phyloP scores from a whole-genome alignment of 169 alveolate genomes.

The Cystoisospora suis region DNA sequence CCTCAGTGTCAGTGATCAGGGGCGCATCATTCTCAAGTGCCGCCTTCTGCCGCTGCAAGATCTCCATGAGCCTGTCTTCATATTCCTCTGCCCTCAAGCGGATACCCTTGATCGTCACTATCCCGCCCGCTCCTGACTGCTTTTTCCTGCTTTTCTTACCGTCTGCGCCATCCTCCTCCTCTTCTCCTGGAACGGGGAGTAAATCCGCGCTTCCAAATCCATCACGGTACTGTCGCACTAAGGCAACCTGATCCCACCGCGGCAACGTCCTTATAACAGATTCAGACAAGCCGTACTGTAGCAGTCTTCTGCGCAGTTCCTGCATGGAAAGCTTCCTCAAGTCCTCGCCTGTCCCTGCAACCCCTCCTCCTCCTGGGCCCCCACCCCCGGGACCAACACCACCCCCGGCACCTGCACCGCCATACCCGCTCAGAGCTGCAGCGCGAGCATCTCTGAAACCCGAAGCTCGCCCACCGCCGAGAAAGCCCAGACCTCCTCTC shows the following conservation, averaged over 20 bases:
- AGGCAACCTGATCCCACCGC: constrained; percentile 89
- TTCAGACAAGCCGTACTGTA: constrained; percentile 83
- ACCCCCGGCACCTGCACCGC: neutral
- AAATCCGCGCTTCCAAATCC: constrained; percentile 77
- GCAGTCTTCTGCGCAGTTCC: constrained; percentile 80
- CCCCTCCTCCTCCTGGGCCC: constrained; percentile 61
- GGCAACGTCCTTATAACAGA: constrained; percentile 83
- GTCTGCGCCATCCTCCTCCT: neutral
- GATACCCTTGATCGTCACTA: constrained; percentile 64
- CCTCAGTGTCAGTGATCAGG: constrained; percentile 76
- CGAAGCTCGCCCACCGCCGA: neutral
- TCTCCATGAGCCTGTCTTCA: constrained; percentile 72
- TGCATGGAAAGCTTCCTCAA: constrained; percentile 86
- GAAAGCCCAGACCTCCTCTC: constrained; percentile 12
- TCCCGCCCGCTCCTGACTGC: constrained; percentile 63
- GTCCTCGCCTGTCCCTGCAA: constrained; percentile 79
- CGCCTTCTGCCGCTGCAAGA: constrained; percentile 75
- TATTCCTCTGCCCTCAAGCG: constrained; percentile 83
- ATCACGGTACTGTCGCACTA: constrained; percentile 83
- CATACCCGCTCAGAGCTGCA: neutral
- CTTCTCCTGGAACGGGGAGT: constrained; percentile 36
- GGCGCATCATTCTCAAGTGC: constrained; percentile 81
- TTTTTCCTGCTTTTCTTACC: neutral
- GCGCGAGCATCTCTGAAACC: neutral
- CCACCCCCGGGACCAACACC: neutral